A percentile compares a stretch with the other conserved stretches of the same genome.
Evolutionary conservation across 2,329 filamentous ascomycete species (phyloP).

Genomic region (Fusarium camptoceras): DNA sequence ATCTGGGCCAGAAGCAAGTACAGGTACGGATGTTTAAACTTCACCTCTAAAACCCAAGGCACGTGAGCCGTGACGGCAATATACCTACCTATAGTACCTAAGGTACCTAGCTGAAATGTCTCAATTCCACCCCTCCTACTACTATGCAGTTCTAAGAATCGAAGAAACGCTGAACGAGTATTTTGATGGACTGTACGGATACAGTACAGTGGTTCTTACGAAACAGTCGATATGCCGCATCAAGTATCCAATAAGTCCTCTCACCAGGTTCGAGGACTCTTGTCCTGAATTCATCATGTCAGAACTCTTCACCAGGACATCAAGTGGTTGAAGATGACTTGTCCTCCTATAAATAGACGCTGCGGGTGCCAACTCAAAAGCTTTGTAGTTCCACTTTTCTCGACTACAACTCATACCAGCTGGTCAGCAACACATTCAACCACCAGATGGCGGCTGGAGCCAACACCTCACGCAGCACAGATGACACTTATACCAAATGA

Average conservation of each 20-base stretch:
- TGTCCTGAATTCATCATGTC: background rate
- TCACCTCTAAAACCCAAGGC: conserved; percentile 7
- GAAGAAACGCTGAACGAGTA: background rate
- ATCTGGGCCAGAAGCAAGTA: conserved; percentile 25
- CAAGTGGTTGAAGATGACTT: conserved; percentile 14
- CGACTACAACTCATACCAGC: conserved; percentile 37
- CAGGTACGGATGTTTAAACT: conserved; percentile 19
- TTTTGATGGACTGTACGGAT: conserved; percentile 14
- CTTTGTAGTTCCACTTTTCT: conserved; percentile 33
- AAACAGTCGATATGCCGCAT: background rate
- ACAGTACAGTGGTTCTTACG: background rate
- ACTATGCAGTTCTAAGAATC: background rate
- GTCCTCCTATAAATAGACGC: conserved; percentile 21
- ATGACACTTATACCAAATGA: background rate
- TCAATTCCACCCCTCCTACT: conserved; percentile 22
- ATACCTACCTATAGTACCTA: background rate
- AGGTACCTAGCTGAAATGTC: conserved; percentile 34
- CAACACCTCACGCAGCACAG: conserved; percentile 26
- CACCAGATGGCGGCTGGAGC: conserved; percentile 32
- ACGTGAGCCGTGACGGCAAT: conserved; percentile 35
- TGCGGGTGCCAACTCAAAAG: conserved; percentile 30
- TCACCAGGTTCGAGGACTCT: background rate
- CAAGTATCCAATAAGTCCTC: background rate
- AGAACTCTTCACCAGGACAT: background rate
- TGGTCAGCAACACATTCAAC: conserved; percentile 39